Conservation (phyloP, 1,284 basidiomycete species). For the Tylopilus orsonianus region DNA sequence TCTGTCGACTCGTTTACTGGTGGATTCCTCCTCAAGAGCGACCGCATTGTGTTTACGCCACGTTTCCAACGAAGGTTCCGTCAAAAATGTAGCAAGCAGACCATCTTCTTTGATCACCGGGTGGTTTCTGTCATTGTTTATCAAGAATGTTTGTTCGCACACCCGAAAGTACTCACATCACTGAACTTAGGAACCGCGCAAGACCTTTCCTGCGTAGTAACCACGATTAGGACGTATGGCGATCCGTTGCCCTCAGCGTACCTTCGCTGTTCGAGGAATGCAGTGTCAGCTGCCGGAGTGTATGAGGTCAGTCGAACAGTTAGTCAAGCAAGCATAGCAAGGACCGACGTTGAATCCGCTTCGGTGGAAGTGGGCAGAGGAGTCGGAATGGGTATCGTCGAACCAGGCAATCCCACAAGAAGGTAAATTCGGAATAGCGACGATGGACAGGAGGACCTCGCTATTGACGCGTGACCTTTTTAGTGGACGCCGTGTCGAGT, state of each 20-base stretch:
- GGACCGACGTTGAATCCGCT: conserved; percentile 80
- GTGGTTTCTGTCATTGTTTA: conserved; percentile 64
- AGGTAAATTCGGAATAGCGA: conserved; percentile 89
- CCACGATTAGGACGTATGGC: neutral
- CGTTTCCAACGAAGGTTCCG: conserved; percentile 77
- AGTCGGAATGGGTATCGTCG: conserved; percentile 87
- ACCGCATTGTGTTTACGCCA: conserved; percentile 79
- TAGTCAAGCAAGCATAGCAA: conserved; percentile 3
- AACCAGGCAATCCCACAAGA: conserved; percentile 80
- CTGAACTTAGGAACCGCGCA: conserved; percentile 76
- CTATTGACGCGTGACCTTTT: conserved; percentile 35
- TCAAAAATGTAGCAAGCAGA: conserved; percentile 77
- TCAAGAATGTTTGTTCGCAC: neutral
- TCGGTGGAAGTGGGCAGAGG: conserved; percentile 87
- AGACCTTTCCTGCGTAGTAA: conserved; percentile 65
- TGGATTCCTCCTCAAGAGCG: conserved; percentile 85
- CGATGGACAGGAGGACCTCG: conserved; percentile 65
- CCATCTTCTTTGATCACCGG: conserved; percentile 87
- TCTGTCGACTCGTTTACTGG: conserved; percentile 75
- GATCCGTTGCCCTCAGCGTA: conserved; percentile 26
- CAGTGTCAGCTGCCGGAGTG: conserved; percentile 65
- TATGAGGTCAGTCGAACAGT: conserved; percentile 6
- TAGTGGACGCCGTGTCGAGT: conserved; percentile 4
- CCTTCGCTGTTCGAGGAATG: conserved; percentile 88
- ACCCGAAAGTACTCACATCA: conserved; percentile 52